Base-by-base conservation (phyloP, 345 rosid species). In the Turnera subulata region DNA sequence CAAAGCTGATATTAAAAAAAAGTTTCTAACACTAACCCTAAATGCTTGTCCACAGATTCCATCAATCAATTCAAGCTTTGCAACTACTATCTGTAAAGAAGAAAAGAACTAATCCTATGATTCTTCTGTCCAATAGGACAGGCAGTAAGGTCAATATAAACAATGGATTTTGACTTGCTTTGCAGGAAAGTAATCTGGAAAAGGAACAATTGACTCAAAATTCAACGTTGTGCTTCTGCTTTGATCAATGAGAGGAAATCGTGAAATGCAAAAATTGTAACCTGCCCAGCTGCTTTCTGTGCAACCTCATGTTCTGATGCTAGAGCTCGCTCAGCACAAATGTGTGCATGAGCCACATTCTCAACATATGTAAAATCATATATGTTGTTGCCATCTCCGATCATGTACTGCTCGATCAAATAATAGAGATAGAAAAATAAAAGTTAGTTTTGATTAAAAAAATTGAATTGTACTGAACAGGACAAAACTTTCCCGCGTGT, bases 271-370 rank as follows among this genome's bases (percentile, higher is more conserved):
- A 52, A 46, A 62, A 75, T 38, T 18, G 49, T 48, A 59, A 92
- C 98, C 93, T 92, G 86, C 56, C 98, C 97, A 52, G 95, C 79
- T 62, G 95, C 98, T 69, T 76, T 89, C 59, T 78, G 71, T 35
- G 93, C 79, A 60, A 80, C 81, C 50, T 78, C 80, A 63, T 76
- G 84, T 62, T 74, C 85, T 3, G 96, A 83, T 52, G 98, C 88
- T 67, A 92, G 79, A 80, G 98, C 87, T 72, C 85, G 74, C 72
- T 92, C 98, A 70, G 96, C 96, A 69, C 98, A 86, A 57, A 86
- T 67, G 76, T 89, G 96, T 53, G 93, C 91, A 73, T 89, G 96
- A 50, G 93, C 96, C 73, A 89, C 96, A 78, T 92, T 92, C 74
- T 84, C 96, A 52, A 86, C 98, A 58, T 80, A 89, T 45, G 96